Evolutionary conservation across 208 protist genomes (phyloP).

Genomic region (Leishmania lainsoni): DNA sequence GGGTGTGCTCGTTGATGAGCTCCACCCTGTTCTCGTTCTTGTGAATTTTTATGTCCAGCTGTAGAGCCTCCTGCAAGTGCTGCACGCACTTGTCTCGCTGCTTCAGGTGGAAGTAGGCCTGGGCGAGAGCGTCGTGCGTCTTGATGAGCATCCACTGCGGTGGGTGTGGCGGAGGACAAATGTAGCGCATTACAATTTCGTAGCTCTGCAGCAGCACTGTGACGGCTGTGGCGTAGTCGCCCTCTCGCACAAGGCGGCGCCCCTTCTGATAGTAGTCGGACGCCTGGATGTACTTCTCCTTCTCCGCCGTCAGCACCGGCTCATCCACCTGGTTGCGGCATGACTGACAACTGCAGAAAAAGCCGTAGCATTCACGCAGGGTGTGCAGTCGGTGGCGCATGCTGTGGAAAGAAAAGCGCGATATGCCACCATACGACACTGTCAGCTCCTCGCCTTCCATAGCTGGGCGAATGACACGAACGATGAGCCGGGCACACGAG

Average conservation of each 20-base stretch:
- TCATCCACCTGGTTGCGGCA: constrained; percentile 80
- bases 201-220: constrained; percentile 88
- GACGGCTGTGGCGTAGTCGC: constrained; percentile 70
- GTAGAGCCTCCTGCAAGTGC: constrained; percentile 64
- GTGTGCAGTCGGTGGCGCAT: constrained; percentile 68
- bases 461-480: constrained; percentile 68
- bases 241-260: constrained; percentile 75
- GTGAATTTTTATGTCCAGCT: constrained; percentile 61
- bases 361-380: constrained; percentile 75
- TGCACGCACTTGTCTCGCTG: constrained; percentile 79
- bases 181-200: constrained; percentile 82
- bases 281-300: constrained; percentile 82
- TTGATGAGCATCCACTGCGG: constrained; percentile 89
- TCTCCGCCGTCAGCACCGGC: constrained; percentile 52
- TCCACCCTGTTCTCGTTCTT: constrained; percentile 53
- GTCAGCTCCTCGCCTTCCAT: constrained; percentile 81
- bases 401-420: constrained; percentile 77
- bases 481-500: constrained; percentile 49
- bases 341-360: constrained; percentile 70
- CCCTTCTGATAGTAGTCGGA: constrained; percentile 92
- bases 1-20: constrained; percentile 78
- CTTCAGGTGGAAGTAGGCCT: constrained; percentile 75
- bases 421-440: constrained; percentile 75
- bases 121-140: constrained; percentile 81
- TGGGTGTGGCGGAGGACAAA: constrained; percentile 78